These are phyloP conservation scores for Boletus pseudopeckii DNA, from an alignment of 768 basidiomycete genomes.

Conservation along the genomic window DNA sequence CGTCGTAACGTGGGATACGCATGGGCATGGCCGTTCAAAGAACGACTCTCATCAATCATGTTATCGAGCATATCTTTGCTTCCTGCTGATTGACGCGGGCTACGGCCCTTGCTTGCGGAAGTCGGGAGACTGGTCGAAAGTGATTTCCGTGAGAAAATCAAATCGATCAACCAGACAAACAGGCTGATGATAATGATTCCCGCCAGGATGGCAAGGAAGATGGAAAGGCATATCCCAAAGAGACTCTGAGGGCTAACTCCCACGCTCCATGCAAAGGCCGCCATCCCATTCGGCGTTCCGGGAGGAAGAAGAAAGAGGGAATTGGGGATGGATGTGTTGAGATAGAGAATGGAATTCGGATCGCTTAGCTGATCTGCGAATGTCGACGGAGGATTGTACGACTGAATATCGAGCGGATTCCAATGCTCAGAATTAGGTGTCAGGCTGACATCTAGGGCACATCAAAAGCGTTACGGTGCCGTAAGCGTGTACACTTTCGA, in stretches of 20 bases:
- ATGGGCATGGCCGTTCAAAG: slow-evolving; percentile 25
- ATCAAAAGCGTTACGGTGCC: slow-evolving; percentile 6
- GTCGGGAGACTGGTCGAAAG: slow-evolving; percentile 15
- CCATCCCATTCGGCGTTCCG: slow-evolving; percentile 61
- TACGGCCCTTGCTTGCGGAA: slow-evolving; percentile 29
- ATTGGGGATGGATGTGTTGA: slow-evolving; percentile 67
- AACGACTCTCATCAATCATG: slow-evolving; percentile 29
- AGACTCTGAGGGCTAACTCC: slow-evolving; percentile 81
- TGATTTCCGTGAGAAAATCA: slow-evolving; percentile 35
- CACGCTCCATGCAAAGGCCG: slow-evolving; percentile 79
- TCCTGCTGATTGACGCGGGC: slow-evolving; percentile 40
- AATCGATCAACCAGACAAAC: slow-evolving; percentile 72
- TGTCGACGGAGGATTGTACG: slow-evolving; percentile 61
- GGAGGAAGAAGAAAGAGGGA: slow-evolving; percentile 67
- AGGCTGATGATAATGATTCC: slow-evolving; percentile 67
- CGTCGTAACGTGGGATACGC: slow-evolving; percentile 26
- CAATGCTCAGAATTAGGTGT: slow-evolving; percentile 55
- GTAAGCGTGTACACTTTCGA: slow-evolving; percentile 8
- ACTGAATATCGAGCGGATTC: slow-evolving; percentile 58
- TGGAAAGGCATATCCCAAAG: slow-evolving; percentile 73
- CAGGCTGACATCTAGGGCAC: slow-evolving; percentile 65
- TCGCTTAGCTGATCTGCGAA: slow-evolving; percentile 76
- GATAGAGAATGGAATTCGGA: slow-evolving; percentile 68
- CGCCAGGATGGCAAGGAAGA: slow-evolving; percentile 79
- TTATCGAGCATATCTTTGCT: slow-evolving; percentile 53